Conservation (phyloP, 2,329 filamentous ascomycete genomes). For the Gliomastix tumulicola region DNA sequence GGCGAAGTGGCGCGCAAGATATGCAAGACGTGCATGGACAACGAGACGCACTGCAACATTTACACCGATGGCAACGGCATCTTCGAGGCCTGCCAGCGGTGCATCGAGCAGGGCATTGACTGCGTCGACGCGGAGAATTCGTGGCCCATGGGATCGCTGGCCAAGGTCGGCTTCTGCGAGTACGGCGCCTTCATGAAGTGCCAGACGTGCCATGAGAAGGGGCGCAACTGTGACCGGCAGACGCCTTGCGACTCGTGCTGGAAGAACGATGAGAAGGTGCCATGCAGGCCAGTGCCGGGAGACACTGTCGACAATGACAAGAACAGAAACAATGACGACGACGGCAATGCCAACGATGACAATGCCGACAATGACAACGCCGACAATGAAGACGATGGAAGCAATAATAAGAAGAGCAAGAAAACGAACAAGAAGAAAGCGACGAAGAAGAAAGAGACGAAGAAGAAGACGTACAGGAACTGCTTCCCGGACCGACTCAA, state of each 20-base stretch:
- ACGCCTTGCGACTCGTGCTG: conserved; percentile 28
- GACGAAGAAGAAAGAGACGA: background rate
- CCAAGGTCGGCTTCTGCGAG: conserved; percentile 21
- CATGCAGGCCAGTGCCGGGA: no score
- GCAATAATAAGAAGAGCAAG: no score
- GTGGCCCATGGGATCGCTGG: conserved; percentile 18
- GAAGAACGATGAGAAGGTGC: no score
- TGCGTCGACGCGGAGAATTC: conserved; percentile 10
- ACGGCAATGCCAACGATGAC: conserved; percentile 7
- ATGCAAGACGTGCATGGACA: background rate
- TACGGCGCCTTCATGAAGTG: conserved; percentile 16
- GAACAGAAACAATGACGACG: no score
- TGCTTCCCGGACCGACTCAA: no score
- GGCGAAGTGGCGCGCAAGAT: no score
- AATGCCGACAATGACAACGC: no score
- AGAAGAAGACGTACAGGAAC: no score
- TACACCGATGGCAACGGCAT: background rate
- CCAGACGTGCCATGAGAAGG: conserved; percentile 10
- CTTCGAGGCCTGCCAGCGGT: conserved; percentile 14
- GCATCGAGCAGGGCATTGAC: conserved; percentile 20
- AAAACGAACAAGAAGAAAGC: no score
- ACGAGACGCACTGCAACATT: background rate
- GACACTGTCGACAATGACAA: no score
- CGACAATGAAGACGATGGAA: no score
- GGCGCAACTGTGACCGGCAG: conserved; percentile 23